Conservation (phyloP, 129 eudicot genomes). For the Kitagawia praeruptora region DNA sequence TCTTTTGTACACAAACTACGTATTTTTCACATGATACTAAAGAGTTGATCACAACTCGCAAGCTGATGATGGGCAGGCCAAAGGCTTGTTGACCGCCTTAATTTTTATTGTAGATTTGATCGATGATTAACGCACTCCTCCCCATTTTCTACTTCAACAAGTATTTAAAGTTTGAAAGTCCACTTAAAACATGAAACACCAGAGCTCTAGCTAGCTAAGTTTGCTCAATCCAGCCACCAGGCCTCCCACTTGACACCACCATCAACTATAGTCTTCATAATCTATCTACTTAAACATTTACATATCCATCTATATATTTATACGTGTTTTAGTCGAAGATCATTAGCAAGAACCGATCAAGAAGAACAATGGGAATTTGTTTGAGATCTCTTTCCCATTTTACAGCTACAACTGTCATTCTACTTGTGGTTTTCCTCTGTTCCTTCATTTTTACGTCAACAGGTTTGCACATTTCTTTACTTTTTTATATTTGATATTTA, state of each 20-base stretch:
- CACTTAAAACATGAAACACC: conserved; percentile 4
- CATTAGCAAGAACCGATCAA: conserved; percentile 20
- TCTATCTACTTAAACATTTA: conserved; percentile 2
- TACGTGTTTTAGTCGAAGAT: conserved; percentile 8
- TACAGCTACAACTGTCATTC: conserved; percentile 19
- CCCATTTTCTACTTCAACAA: neutral
- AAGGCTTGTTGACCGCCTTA: neutral
- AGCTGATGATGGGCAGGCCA: neutral
- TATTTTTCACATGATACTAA: too few relatives aligned
- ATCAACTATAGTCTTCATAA: neutral
- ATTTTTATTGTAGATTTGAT: neutral
- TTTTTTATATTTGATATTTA: neutral
- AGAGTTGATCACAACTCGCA: neutral
- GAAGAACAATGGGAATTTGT: conserved; percentile 33
- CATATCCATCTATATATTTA: neutral
- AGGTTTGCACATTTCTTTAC: conserved; percentile 32
- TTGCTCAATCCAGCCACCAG: neutral
- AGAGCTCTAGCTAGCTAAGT: conserved; percentile 8
- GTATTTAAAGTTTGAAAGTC: conserved; percentile 1
- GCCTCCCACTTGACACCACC: neutral
- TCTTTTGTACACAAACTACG: too few relatives aligned
- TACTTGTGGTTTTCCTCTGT: conserved; percentile 40
- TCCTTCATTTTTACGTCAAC: conserved; percentile 52
- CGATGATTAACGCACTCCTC: neutral
- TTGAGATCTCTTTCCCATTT: conserved; percentile 40